A percentile compares a stretch with the other conserved stretches of the same genome.
Conservation (phyloP, 768 basidiomycete genomes). For the Coprinopsis strossmayeri region DNA sequence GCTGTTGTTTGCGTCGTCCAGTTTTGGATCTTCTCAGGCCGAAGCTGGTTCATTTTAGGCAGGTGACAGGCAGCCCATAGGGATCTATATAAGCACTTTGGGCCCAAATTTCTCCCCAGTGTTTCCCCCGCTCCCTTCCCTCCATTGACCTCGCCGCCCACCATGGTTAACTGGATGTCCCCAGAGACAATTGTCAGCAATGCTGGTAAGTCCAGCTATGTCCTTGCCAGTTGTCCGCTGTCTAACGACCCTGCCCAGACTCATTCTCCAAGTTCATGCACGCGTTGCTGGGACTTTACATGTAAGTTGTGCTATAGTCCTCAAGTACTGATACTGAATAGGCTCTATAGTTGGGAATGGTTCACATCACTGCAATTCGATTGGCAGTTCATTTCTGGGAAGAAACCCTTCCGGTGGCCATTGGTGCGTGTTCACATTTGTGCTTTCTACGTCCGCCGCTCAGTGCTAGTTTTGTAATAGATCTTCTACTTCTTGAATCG, state of each 20-base stretch:
- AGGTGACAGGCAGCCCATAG: slow-evolving; percentile 4
- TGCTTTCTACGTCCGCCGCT: background rate
- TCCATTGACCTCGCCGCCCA: slow-evolving; percentile 8
- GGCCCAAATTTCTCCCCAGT: background rate
- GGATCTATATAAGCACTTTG: slow-evolving; percentile 5
- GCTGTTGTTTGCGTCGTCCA: slow-evolving; percentile 1
- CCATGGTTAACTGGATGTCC: slow-evolving; percentile 58
- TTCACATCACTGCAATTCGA: slow-evolving; percentile 57
- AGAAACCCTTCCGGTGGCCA: slow-evolving; percentile 59
- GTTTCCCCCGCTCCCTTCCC: slow-evolving; percentile 1
- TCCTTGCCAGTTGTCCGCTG: background rate
- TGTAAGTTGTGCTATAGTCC: slow-evolving; percentile 38
- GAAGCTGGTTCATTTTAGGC: background rate
- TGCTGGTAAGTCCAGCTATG: slow-evolving; percentile 27
- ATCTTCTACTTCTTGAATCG: slow-evolving; percentile 66
- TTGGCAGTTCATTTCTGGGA: slow-evolving; percentile 52
- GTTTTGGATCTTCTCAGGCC: slow-evolving; percentile 7
- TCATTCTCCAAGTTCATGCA: slow-evolving; percentile 56
- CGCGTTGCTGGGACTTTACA: slow-evolving; percentile 50
- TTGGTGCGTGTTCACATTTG: slow-evolving; percentile 34
- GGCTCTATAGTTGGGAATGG: slow-evolving; percentile 55
- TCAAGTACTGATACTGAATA: background rate
- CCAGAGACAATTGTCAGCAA: slow-evolving; percentile 39
- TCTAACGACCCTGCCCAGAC: slow-evolving; percentile 17
- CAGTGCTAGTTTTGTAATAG: slow-evolving; percentile 24